A percentile compares a stretch with the other conserved stretches of the same genome.
Conservation (phyloP, 1,284 basidiomycete genomes). For the Spongispora temasekensis region DNA sequence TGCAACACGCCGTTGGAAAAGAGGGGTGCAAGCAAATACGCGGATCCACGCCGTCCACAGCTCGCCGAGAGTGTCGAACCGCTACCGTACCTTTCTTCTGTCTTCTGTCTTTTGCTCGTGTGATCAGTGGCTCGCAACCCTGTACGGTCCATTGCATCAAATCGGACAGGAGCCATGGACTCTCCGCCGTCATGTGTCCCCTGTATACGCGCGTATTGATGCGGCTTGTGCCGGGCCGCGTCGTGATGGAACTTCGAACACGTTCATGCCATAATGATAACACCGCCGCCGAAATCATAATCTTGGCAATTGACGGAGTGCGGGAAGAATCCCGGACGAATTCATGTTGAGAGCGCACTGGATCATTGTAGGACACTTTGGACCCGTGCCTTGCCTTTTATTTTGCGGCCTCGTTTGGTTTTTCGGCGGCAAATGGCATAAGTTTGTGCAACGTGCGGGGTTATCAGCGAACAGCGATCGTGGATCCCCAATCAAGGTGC, state of each 20-base stretch:
- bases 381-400: no score
- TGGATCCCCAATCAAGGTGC: conserved; percentile 7
- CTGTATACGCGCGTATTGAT: neutral
- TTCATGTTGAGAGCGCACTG: neutral
- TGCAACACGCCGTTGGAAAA: neutral
- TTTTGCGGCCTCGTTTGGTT: no score
- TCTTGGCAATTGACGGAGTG: neutral
- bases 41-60: conserved; percentile 1
- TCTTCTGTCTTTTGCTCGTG: neutral
- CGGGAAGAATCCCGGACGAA: neutral
- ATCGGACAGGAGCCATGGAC: neutral
- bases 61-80: neutral
- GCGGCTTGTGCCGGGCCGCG: neutral
- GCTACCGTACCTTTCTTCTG: neutral
- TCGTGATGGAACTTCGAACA: conserved; percentile 3
- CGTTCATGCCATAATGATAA: conserved; percentile 2
- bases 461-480: conserved; percentile 13
- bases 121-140: neutral
- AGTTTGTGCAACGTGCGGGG: no score
- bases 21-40: neutral
- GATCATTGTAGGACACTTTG: no score
- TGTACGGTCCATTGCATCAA: neutral
- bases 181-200: neutral
- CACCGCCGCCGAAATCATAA: neutral
- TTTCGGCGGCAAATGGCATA: no score